A percentile compares a stretch with the other conserved stretches of the same genome.
These are phyloP conservation scores for Ophiognomonia clavigignenti-juglandacearum DNA, from an alignment of 2,329 filamentous ascomycete genomes.

Conservation along the genomic window DNA sequence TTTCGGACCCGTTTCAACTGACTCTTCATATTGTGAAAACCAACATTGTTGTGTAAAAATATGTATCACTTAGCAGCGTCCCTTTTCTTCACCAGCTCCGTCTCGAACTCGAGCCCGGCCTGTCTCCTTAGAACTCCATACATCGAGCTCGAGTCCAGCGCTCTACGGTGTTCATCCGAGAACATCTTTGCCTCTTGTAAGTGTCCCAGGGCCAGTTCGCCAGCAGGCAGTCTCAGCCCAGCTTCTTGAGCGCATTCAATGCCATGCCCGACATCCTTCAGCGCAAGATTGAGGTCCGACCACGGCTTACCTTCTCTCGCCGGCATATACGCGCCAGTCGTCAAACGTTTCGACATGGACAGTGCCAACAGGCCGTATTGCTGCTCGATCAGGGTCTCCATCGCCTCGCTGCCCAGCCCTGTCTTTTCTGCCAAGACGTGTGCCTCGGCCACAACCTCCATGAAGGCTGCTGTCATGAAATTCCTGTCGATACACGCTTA, in stretches of 20 bases:
- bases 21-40: too few relatives aligned
- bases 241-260: conserved; percentile 35
- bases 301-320: conserved; percentile 31
- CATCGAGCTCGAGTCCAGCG: conserved; percentile 45
- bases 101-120: conserved; percentile 40
- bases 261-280: conserved; percentile 49
- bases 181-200: conserved; percentile 40
- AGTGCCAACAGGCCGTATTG: conserved; percentile 33
- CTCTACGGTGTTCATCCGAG: conserved; percentile 26
- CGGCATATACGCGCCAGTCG: conserved; percentile 33
- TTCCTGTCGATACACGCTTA: conserved; percentile 29
- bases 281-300: conserved; percentile 43
- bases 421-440: conserved; percentile 44
- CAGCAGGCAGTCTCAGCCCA: conserved; percentile 35
- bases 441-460: conserved; percentile 44
- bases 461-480: conserved; percentile 45
- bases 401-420: conserved; percentile 30
- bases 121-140: conserved; percentile 41
- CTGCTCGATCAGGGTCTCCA: conserved; percentile 38
- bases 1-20: too few relatives aligned
- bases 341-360: conserved; percentile 32
- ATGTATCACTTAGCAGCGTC: too few relatives aligned
- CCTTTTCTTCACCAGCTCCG: conserved; percentile 27
- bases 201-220: conserved; percentile 37
- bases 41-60: too few relatives aligned